Evolutionary conservation across 495 filamentous ascomycete species (phyloP).

Genomic region (Delitschia confertaspora): DNA sequence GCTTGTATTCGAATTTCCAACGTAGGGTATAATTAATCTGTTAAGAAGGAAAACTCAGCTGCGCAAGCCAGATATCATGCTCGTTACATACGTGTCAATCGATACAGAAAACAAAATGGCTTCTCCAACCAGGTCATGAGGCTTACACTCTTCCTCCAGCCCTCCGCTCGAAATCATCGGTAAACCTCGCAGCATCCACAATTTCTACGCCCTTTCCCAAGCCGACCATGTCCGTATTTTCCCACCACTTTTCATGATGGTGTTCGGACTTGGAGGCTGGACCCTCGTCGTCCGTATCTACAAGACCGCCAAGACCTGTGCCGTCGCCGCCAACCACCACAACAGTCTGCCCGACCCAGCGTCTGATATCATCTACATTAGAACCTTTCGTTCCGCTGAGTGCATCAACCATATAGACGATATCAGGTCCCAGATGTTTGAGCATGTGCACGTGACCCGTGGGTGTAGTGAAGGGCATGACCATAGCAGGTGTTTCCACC

Average conservation of each 20-base stretch:
- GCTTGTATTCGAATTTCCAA: no score
- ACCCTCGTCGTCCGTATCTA: slow-evolving; percentile 80
- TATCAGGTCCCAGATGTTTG: slow-evolving; percentile 69
- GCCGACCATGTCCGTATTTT: slow-evolving; percentile 68
- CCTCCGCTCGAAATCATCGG: slow-evolving; percentile 75
- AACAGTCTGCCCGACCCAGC: slow-evolving; percentile 76
- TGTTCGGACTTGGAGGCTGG: slow-evolving; percentile 41
- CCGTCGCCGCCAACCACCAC: slow-evolving; percentile 65
- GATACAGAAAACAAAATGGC: no score
- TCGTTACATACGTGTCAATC: no score
- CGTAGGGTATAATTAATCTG: no score
- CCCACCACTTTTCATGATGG: slow-evolving; percentile 59
- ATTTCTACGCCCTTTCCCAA: slow-evolving; percentile 79
- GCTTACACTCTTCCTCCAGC: slow-evolving; percentile 46
- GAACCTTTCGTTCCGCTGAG: slow-evolving; percentile 30
- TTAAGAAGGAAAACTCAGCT: no score
- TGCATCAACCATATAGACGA: slow-evolving; percentile 57
- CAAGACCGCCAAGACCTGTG: slow-evolving; percentile 66
- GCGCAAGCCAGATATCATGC: no score
- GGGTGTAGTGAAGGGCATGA: slow-evolving; percentile 75
- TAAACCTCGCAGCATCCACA: slow-evolving; percentile 64
- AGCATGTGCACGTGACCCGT: slow-evolving; percentile 74
- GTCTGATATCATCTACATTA: slow-evolving; percentile 34
- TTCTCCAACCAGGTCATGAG: no score
- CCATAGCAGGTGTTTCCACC: slow-evolving; percentile 73